Evolutionary conservation across 2,329 filamentous ascomycete genomes (phyloP).

Genomic region (Davidsoniella australis): DNA sequence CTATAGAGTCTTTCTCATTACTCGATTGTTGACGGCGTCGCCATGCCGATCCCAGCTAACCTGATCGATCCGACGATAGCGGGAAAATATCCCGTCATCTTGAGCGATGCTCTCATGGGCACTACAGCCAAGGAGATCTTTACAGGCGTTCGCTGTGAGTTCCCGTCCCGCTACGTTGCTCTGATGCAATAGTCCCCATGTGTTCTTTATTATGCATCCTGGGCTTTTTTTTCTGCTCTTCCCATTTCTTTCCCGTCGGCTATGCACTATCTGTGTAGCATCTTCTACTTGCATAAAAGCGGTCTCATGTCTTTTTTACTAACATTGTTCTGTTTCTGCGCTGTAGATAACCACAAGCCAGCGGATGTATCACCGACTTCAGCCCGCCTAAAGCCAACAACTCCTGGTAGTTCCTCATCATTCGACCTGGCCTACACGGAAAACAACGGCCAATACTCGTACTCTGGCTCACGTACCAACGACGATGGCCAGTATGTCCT

Average conservation of each 20-base stretch:
- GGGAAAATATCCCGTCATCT: slow-evolving; percentile 44
- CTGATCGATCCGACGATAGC: slow-evolving; percentile 42
- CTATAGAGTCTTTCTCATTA: background rate
- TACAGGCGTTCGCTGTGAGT: slow-evolving; percentile 40
- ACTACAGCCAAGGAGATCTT: slow-evolving; percentile 39
- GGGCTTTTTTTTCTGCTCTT: no score
- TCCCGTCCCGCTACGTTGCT: background rate
- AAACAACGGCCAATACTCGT: slow-evolving; percentile 39
- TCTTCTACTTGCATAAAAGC: background rate
- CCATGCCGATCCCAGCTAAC: slow-evolving; percentile 5
- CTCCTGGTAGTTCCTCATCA: slow-evolving; percentile 31
- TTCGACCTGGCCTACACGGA: slow-evolving; percentile 40
- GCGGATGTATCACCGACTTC: slow-evolving; percentile 30
- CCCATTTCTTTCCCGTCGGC: no score
- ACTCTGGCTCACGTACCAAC: slow-evolving; percentile 40
- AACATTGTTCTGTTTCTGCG: background rate
- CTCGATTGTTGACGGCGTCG: background rate
- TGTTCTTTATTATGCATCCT: background rate
- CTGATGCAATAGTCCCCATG: slow-evolving; percentile 16
- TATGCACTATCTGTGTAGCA: background rate
- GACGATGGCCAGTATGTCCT: slow-evolving; percentile 46
- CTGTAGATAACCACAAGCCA: slow-evolving; percentile 45
- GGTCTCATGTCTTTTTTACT: background rate
- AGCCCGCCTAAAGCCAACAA: slow-evolving; percentile 34
- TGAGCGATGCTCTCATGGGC: slow-evolving; percentile 43